These are phyloP conservation scores for Colletotrichum gigasporum DNA, from an alignment of 2,329 filamentous ascomycete genomes.

Conservation along the genomic window DNA sequence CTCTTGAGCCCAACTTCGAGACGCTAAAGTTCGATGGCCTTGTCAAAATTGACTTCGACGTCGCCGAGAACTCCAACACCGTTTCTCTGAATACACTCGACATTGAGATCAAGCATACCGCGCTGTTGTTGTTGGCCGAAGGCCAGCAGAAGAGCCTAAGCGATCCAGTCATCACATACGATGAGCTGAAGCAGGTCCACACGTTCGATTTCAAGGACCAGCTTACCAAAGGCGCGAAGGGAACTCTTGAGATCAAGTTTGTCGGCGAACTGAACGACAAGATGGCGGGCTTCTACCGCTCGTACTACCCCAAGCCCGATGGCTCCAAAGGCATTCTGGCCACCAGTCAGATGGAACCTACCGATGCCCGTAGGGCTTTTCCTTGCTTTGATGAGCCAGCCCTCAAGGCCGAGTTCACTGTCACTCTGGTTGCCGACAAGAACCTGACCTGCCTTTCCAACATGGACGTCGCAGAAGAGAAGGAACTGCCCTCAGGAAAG, in stretches of 20 bases:
- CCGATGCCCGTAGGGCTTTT: conserved; percentile 91
- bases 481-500: conserved; percentile 55
- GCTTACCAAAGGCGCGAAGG: conserved; percentile 79
- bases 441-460: conserved; percentile 92
- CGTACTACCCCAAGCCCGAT: conserved; percentile 86
- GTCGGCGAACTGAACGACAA: conserved; percentile 87
- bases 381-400: conserved; percentile 97
- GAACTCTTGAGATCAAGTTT: conserved; percentile 70
- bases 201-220: conserved; percentile 81
- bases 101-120: conserved; percentile 79
- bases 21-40: conserved; percentile 88
- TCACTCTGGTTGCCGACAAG: conserved; percentile 91
- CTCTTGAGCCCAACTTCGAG: conserved; percentile 88
- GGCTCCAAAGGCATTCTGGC: conserved; percentile 85
- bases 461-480: conserved; percentile 90
- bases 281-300: conserved; percentile 98
- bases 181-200: conserved; percentile 83
- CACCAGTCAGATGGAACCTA: conserved; percentile 96
- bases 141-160: conserved; percentile 61
- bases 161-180: conserved; percentile 71
- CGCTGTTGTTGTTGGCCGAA: conserved; percentile 29
- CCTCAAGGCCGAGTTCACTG: conserved; percentile 90
- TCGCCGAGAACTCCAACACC: conserved; percentile 83
- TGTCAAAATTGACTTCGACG: conserved; percentile 87
- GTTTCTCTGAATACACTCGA: conserved; percentile 91